Evolutionary conservation across 495 filamentous ascomycete species (phyloP), one percentile per base, ranked within the genome.

Genomic region (Jackrogersella minutella): DNA sequence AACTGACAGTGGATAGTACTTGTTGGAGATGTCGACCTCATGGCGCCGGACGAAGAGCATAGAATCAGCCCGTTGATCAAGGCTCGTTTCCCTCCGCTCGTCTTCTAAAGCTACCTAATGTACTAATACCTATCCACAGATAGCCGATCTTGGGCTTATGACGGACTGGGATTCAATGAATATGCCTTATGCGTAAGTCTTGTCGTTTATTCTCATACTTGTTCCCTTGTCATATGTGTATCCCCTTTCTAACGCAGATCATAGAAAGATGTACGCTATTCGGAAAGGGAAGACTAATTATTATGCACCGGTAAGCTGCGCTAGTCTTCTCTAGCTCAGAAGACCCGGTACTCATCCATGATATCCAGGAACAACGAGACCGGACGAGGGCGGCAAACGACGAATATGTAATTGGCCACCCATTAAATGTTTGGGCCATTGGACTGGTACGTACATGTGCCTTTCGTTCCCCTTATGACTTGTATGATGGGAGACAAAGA

Each of bases 401-500:
- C 2, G 2, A 8, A 0, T 11, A 49, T 30, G 11, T 11, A 16
- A 16, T 57, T 40, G 41, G 41, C 5, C 9, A 22, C 6, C 10
- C 33, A 19, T 5, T 64, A 3, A 64, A 64, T 21, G 17, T 64
- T 17, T 64, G 61, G 61, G 61, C 52, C 22, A 52, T 64, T 51
- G 61, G 61, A 19, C 1, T 64, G 4, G 61, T 64, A 64, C n/a
- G 61, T 58, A 57, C 26, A 34, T 11, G 24, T 24, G n/a, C n/a
- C n/a, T n/a, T n/a, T n/a, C n/a, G 2, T 24, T 40, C 21, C 24
- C 17, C 21, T 44, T 21, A 9, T 44, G 19, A 5, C 8, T 17
- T 40, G 2, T 40, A 30, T 3, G 26, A 7, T 14, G 2, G 21
- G n/a, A 28, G 11, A 17, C n/a, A n/a, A 26, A 26, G n/a, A 6